Base-by-base conservation (phyloP, 1,139 yeast species). In the Blastobotrys apis region DNA sequence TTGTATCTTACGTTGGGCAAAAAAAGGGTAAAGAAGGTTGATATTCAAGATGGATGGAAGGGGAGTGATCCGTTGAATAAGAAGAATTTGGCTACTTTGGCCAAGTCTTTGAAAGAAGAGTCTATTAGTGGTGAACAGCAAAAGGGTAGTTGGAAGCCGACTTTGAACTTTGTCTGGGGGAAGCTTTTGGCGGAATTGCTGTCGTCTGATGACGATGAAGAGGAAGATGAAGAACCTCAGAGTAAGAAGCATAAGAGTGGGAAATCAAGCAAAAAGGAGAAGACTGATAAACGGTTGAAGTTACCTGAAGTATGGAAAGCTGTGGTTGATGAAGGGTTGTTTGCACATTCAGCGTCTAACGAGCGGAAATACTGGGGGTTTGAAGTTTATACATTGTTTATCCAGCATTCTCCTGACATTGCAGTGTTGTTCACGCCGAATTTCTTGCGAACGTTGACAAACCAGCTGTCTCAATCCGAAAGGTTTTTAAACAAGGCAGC, bases 351-450 rank as follows among this genome's bases (percentile, higher is more conserved):
- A 52, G 73, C 96, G 0, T 85, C 96, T 1, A 79, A 81, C 36
- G 97, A 90, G 63, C 74, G 96, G 50, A 92, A 90, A 60, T 85
- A 75, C 62, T 77, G 87, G 77, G 98, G 97, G 0, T 78, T 90
- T 56, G 84, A 84, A 55, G 74, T 90, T 4, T 79, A 90, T 53
- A 69, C 65, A 31, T 69, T 74, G 41, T 72, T 79, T 39, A 62
- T 82, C 44, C 43, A 63, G 9, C 50, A 65, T 1, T 53, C 64
- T 1, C 41, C 47, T 5, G 57, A 63, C 2, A 60, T 81, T 0
- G 54, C 65, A 1, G 44, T 56, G 25, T 57, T 87, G 1, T 77
- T 90, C 58, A 77, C 88, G 2, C 79, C 79, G 20, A 87, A 90
- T 62, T 70, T 90, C 29, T 63, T 84, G 68, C 74, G 95, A 57